These are phyloP conservation scores for Penicillium simplicissimum DNA, from an alignment of 495 filamentous ascomycete genomes.

Conservation along the genomic window DNA sequence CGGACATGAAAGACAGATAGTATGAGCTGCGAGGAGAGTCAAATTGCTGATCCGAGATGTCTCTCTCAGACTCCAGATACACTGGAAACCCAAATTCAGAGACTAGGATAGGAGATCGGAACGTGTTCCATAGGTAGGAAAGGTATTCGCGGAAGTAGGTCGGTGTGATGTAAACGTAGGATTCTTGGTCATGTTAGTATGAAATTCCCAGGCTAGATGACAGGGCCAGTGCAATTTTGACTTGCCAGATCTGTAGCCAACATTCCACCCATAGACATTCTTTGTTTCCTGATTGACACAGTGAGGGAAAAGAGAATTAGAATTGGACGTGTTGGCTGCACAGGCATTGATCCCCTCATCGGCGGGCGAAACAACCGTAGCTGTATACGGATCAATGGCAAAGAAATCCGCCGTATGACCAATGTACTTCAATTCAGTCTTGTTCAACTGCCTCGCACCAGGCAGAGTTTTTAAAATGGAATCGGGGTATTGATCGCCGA, in stretches of 20 bases:
- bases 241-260: slow-evolving; percentile 39
- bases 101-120: slow-evolving; percentile 36
- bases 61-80: slow-evolving; percentile 30
- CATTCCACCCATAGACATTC: slow-evolving; percentile 42
- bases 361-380: slow-evolving; percentile 40
- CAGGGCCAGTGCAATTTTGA: neutral
- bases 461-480: slow-evolving; percentile 32
- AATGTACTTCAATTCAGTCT: slow-evolving; percentile 35
- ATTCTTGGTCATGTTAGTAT: slow-evolving; percentile 5
- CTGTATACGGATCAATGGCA: slow-evolving; percentile 49
- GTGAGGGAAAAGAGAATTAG: slow-evolving; percentile 37
- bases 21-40: slow-evolving; percentile 43
- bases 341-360: slow-evolving; percentile 38
- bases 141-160: slow-evolving; percentile 46
- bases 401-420: slow-evolving; percentile 45
- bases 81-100: slow-evolving; percentile 46
- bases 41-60: slow-evolving; percentile 38
- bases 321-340: slow-evolving; percentile 26
- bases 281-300: slow-evolving; percentile 40
- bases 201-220: neutral
- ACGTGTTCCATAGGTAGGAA: slow-evolving; percentile 47
- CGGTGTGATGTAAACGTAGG: slow-evolving; percentile 45
- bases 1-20: slow-evolving; percentile 44
- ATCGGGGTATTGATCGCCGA: slow-evolving; percentile 44
- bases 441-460: slow-evolving; percentile 31